Conservation (phyloP, 1,284 basidiomycete genomes). For the Cystobasidium sp. region DNA sequence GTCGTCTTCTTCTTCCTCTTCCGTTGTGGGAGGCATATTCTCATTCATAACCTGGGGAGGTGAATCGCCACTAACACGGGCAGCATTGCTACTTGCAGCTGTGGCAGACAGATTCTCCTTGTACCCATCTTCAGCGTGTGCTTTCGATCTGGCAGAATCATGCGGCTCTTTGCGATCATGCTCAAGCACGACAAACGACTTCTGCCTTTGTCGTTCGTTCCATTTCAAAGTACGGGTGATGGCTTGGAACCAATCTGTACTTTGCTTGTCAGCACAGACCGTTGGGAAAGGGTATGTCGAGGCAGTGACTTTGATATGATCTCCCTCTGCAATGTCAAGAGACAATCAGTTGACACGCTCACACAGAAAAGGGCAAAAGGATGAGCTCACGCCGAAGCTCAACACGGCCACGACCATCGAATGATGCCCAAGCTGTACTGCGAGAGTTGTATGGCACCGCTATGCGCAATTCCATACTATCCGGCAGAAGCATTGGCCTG, state of each 20-base stretch:
- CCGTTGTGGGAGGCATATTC: slow-evolving; percentile 62
- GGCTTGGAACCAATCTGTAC: slow-evolving; percentile 96
- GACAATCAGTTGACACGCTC: not conserved
- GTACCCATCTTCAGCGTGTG: slow-evolving; percentile 48
- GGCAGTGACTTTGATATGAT: slow-evolving; percentile 98
- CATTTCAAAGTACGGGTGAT: slow-evolving; percentile 95
- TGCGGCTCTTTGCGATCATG: slow-evolving; percentile 65
- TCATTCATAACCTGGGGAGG: slow-evolving; percentile 53
- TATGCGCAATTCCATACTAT: slow-evolving; percentile 97
- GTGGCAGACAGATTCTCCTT: slow-evolving; percentile 2
- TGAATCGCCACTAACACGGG: not conserved
- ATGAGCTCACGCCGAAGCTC: slow-evolving; percentile 81
- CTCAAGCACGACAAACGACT: slow-evolving; percentile 96
- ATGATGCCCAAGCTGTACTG: slow-evolving; percentile 98
- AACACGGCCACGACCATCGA: slow-evolving; percentile 94
- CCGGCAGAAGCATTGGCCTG: slow-evolving; percentile 96
- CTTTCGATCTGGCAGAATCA: slow-evolving; percentile 18
- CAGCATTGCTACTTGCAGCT: too few species aligned
- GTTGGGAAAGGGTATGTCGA: slow-evolving; percentile 99
- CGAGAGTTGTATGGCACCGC: slow-evolving; percentile 98
- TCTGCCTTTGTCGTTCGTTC: slow-evolving; percentile 94
- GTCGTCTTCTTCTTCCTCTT: slow-evolving; percentile 63
- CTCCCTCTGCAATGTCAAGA: slow-evolving; percentile 72
- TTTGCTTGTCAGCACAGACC: slow-evolving; percentile 95
- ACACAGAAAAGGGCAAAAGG: slow-evolving; percentile 10